phyloP scores from a whole-genome alignment of 345 rosid species.

The Hibiscus tridactylites region DNA sequence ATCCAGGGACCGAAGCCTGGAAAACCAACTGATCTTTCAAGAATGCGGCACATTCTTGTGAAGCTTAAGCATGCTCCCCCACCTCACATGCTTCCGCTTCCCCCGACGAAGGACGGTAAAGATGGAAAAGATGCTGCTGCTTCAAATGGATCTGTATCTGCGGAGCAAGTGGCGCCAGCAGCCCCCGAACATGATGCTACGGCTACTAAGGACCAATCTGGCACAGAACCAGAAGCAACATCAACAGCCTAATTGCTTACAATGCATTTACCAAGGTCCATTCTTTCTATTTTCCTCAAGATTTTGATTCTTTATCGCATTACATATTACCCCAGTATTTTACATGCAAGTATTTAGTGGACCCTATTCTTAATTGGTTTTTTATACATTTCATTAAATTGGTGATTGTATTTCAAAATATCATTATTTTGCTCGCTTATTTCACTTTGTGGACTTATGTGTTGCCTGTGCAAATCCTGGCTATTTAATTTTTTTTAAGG shows the following conservation, averaged over 20 bases:
- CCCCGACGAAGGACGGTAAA: slow-evolving; percentile 36
- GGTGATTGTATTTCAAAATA: neutral
- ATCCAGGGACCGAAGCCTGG: slow-evolving; percentile 77
- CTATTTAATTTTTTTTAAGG: neutral
- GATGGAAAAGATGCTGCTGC: slow-evolving; percentile 22
- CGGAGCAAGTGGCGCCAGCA: slow-evolving; percentile 17
- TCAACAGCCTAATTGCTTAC: slow-evolving; percentile 22
- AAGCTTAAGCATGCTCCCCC: slow-evolving; percentile 71
- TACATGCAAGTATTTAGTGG: neutral
- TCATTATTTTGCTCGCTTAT: neutral
- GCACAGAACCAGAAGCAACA: slow-evolving; percentile 24
- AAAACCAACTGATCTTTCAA: slow-evolving; percentile 57
- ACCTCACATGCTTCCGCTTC: slow-evolving; percentile 60
- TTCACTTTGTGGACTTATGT: neutral
- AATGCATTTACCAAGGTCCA: neutral
- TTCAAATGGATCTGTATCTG: slow-evolving; percentile 7
- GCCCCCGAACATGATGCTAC: neutral
- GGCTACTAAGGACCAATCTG: slow-evolving; percentile 16
- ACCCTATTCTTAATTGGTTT: neutral
- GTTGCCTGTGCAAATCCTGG: neutral
- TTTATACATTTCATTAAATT: neutral
- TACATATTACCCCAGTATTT: neutral
- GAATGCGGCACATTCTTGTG: slow-evolving; percentile 55
- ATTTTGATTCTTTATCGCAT: slow-evolving; percentile 2
- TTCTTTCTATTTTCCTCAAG: slow-evolving; percentile 11